Percentiles rank a stretch among this genome's conserved stretches.
These are phyloP conservation scores for Teratosphaeria gauchensis DNA, from an alignment of 2,329 filamentous ascomycete genomes.

Conservation along the genomic window DNA sequence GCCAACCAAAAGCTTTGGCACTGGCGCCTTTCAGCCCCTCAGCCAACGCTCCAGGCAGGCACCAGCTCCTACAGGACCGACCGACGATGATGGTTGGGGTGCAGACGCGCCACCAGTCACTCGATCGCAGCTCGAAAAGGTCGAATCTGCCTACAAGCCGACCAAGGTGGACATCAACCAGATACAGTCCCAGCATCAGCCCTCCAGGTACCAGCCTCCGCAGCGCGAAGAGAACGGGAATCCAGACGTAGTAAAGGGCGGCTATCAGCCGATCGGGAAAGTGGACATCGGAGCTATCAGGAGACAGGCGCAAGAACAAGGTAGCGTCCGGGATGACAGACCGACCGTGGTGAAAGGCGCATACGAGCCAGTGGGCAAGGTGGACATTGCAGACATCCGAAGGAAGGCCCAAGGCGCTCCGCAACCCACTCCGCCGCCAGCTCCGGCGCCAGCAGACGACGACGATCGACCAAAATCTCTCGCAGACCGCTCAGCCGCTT, in stretches of 20 bases:
- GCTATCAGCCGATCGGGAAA: conserved; percentile 90
- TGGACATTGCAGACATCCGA: conserved; percentile 90
- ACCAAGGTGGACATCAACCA: conserved; percentile 91
- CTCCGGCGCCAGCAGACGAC: not conserved
- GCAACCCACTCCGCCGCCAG: conserved; percentile 6
- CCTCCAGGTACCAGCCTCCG: conserved; percentile 48
- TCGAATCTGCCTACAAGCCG: conserved; percentile 83
- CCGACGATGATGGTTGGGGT: conserved; percentile 88
- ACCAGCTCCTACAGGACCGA: conserved; percentile 42
- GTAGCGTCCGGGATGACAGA: conserved; percentile 56
- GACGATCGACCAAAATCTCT: conserved; percentile 44
- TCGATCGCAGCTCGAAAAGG: conserved; percentile 80
- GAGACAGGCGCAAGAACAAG: conserved; percentile 57
- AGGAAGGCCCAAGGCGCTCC: conserved; percentile 61
- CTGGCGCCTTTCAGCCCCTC: conserved; percentile 55
- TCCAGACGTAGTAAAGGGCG: conserved; percentile 66
- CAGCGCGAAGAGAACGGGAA: conserved; percentile 37
- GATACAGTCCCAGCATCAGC: conserved; percentile 62
- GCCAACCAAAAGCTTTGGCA: conserved; percentile 55
- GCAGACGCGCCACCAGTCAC: conserved; percentile 85
- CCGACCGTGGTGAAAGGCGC: conserved; percentile 81
- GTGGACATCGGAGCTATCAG: conserved; percentile 93
- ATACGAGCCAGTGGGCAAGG: conserved; percentile 91
- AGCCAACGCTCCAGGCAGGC: conserved; percentile 50
- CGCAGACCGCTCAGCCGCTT: conserved; percentile 67